These are phyloP conservation scores for Bacidia gigantensis DNA, from an alignment of 495 filamentous ascomycete genomes.

Conservation along the genomic window DNA sequence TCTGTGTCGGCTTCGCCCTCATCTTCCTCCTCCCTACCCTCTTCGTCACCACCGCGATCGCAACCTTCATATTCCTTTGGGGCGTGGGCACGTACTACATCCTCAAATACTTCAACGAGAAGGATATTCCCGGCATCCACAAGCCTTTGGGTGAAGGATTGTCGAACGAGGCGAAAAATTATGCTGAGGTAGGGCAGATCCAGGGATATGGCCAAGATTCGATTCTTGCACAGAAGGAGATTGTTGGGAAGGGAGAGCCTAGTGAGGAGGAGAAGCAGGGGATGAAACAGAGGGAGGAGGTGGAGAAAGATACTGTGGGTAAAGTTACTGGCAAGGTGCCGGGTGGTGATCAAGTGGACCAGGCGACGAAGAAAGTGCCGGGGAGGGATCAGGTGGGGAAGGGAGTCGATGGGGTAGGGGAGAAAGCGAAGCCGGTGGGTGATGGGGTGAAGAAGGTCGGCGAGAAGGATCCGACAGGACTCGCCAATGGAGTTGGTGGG, in stretches of 20 bases:
- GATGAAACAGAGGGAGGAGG: not conserved
- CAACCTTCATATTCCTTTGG: conserved; percentile 49
- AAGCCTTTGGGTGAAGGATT: conserved; percentile 11
- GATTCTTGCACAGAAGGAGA: not conserved
- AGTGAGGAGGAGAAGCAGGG: conserved; percentile 4
- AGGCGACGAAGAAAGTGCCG: not conserved
- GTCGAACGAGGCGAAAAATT: conserved; percentile 2
- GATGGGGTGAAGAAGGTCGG: conserved; percentile 2
- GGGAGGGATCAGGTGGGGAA: not conserved
- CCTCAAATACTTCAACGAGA: conserved; percentile 33
- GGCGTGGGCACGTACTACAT: conserved; percentile 42
- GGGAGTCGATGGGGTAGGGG: not conserved
- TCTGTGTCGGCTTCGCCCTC: conserved; percentile 48
- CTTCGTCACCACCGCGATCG: conserved; percentile 41
- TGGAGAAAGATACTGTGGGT: not conserved
- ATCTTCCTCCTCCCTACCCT: conserved; percentile 49
- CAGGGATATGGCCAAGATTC: conserved; percentile 3
- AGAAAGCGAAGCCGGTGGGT: not conserved
- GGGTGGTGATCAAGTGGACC: not conserved
- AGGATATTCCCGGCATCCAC: conserved; percentile 20
- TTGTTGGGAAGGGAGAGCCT: not conserved
- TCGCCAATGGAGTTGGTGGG: not conserved
- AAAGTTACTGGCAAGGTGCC: conserved; percentile 8
- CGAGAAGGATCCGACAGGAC: too few relatives aligned
- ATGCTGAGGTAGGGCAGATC: not conserved